Conservation (phyloP, 1,284 basidiomycete genomes). For the Polyporus tsugae region DNA sequence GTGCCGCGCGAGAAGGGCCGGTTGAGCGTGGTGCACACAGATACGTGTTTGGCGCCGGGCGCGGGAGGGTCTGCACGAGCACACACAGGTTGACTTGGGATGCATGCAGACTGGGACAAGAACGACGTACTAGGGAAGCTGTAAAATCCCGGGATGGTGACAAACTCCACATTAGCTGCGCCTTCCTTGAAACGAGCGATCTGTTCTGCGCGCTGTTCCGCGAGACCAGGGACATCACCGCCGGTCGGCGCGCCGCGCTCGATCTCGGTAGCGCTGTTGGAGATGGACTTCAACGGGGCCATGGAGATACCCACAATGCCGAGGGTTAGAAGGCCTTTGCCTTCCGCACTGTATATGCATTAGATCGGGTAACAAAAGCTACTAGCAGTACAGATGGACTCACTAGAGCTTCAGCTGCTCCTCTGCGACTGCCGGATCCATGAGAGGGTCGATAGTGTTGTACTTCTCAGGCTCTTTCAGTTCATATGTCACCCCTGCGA, state of each 20-base stretch:
- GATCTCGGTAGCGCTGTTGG: conserved; percentile 37
- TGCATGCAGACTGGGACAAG: neutral
- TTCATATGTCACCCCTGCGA: conserved; percentile 25
- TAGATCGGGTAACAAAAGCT: neutral
- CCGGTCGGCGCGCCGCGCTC: conserved; percentile 1
- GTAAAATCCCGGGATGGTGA: conserved; percentile 34
- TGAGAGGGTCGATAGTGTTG: conserved; percentile 40
- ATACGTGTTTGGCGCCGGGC: conserved; percentile 40
- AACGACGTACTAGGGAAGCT: conserved; percentile 32
- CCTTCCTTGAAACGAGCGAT: conserved; percentile 36
- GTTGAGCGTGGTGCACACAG: conserved; percentile 41
- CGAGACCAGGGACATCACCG: conserved; percentile 28
- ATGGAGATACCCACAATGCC: conserved; percentile 38
- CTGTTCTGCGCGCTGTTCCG: conserved; percentile 44
- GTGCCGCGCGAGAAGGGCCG: conserved; percentile 48
- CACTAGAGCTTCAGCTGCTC: conserved; percentile 42
- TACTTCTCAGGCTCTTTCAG: conserved; percentile 25
- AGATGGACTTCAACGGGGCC: conserved; percentile 33
- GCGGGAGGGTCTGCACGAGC: conserved; percentile 33
- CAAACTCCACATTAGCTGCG: conserved; percentile 38
- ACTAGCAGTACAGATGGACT: conserved; percentile 12
- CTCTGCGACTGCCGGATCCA: conserved; percentile 32
- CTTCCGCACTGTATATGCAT: conserved; percentile 30
- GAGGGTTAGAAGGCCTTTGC: conserved; percentile 36
- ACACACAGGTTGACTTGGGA: neutral